Evolutionary conservation across 148 eudicot genomes (phyloP).

Genomic region (Talinum fruticosum): DNA sequence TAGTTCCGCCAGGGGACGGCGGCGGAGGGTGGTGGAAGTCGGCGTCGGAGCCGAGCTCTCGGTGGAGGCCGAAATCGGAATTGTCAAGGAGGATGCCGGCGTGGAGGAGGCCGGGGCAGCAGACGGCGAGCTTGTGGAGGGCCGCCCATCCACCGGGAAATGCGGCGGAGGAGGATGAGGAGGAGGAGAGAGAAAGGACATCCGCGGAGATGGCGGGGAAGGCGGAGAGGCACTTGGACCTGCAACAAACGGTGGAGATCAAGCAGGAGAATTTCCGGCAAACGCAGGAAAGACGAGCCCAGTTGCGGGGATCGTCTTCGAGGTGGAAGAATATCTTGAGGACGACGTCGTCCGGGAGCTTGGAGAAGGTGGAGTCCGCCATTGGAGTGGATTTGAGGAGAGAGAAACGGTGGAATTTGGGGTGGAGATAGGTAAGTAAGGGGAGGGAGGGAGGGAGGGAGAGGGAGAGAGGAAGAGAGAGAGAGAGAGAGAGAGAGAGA

Average conservation of each 20-base stretch:
- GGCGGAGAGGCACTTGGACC: constrained; percentile 44
- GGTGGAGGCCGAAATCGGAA: constrained; percentile 80
- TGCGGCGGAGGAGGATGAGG: not conserved
- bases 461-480: not conserved
- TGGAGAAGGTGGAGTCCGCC: constrained; percentile 44
- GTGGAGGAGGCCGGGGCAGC: constrained; percentile 81
- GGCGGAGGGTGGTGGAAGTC: not conserved
- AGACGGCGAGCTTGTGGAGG: constrained; percentile 65
- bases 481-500: not conserved
- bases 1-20: not conserved
- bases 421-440: not conserved
- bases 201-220: constrained; percentile 57
- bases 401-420: not conserved
- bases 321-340: constrained; percentile 55
- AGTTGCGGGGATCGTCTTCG: constrained; percentile 66
- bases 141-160: constrained; percentile 59
- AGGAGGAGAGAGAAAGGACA: constrained; percentile 28
- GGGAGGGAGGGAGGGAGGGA: not conserved
- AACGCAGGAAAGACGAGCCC: constrained; percentile 78
- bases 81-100: constrained; percentile 76
- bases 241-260: constrained; percentile 46
- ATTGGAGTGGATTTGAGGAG: constrained; percentile 13
- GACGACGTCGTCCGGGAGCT: constrained; percentile 68
- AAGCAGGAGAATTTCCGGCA: constrained; percentile 52
- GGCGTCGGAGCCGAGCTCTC: constrained; percentile 66